Base-by-base conservation (phyloP, 2,329 filamentous ascomycete genomes). In the Clarireedia hainanense region DNA sequence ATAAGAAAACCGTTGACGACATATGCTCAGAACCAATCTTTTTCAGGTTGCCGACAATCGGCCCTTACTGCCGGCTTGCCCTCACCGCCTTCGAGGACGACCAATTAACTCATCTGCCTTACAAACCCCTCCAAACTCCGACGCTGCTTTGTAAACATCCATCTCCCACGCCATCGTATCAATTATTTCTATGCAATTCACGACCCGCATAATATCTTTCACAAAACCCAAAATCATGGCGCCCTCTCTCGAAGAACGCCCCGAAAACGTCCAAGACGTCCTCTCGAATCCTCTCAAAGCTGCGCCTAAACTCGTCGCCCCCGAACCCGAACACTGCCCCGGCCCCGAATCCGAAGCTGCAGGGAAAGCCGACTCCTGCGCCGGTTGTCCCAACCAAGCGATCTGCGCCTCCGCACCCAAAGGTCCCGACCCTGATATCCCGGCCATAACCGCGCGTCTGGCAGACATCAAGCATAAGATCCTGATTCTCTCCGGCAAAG, bases 391-490 rank as follows among this genome's bases (percentile, higher is more conserved):
- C 1, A 99, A 99, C 75, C 91, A 99, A 75, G 77, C 84, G 48
- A 96, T 99, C 66, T 99, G 94, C 76, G 91, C 92, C 17, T 89
- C 91, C 10, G 88, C 91, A 1, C 91, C 92, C 23, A 96, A 96
- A 73, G 94, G 92, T 0, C 92, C 94, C 2, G 94, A 99, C 70
- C 92, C 92, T 0, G 94, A 99, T 71, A 89, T 97, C 47, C 85
- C 91, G 3, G 71, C 94, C 63, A 96, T 99, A 65, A 87, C 91
- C 15, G 81, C 86, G 55, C 88, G 92, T 4, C 84, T 99, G 3
- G 79, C 85, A 10, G 82, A 83, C 51, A 88, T 99, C 60, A 83
- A 84, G 65, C 92, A 97, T 75, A 97, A 97, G 73, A 87, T 99
- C 56, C 80, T 99, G 51, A 65, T 99, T 5, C 79, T 99, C 4